Evolutionary conservation across 371 early-diverging fungal species (phyloP).

Genomic region (Apophysomyces ossiformis): DNA sequence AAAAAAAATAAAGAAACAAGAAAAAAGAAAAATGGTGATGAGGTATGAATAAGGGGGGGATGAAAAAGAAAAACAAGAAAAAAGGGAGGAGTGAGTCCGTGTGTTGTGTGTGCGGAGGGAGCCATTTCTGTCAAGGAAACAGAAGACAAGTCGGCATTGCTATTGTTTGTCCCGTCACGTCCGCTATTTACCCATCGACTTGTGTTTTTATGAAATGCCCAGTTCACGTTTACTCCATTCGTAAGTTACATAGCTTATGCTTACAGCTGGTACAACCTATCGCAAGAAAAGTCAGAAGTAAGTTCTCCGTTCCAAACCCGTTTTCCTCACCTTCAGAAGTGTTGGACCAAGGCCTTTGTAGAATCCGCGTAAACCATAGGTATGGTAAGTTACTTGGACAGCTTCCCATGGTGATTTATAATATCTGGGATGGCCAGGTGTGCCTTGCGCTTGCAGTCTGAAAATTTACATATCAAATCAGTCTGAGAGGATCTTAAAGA

Average conservation of each 20-base stretch:
- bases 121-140: no score
- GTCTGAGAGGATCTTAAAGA: no score
- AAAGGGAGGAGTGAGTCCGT: not conserved
- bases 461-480: not conserved
- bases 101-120: not conserved
- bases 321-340: slow-evolving; percentile 60
- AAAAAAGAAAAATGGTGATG: not conserved
- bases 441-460: slow-evolving; percentile 84
- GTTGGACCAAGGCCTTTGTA: slow-evolving; percentile 88
- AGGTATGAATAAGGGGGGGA: slow-evolving; percentile 1
- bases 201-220: slow-evolving; percentile 35
- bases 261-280: slow-evolving; percentile 69
- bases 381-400: slow-evolving; percentile 61
- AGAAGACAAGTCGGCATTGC: not conserved
- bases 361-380: slow-evolving; percentile 79
- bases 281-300: not conserved
- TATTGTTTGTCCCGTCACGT: not conserved
- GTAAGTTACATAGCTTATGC: slow-evolving; percentile 68
- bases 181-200: not conserved
- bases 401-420: slow-evolving; percentile 73
- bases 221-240: slow-evolving; percentile 63
- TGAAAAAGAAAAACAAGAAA: not conserved
- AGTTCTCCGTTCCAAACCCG: not conserved
- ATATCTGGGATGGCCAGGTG: slow-evolving; percentile 68
- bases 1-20: not conserved